A percentile compares a stretch with the other conserved stretches of the same genome.
Evolutionary conservation across 2,329 filamentous ascomycete genomes (phyloP).

Genomic region (Trichophyton simii): DNA sequence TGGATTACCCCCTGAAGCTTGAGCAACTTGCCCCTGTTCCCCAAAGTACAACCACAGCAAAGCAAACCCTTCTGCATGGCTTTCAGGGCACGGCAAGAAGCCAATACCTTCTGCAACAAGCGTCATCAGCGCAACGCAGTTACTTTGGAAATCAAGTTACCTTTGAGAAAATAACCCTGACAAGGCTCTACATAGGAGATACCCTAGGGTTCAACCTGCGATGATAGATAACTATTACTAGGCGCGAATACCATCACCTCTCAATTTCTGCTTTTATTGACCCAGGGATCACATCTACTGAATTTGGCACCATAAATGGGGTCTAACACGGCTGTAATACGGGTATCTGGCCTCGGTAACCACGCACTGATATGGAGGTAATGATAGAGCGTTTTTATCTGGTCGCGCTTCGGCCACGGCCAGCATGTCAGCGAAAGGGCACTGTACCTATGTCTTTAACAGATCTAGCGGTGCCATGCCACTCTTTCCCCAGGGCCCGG

Average conservation of each 20-base stretch:
- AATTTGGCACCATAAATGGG: no score
- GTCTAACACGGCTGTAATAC: background rate
- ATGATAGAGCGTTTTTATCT: background rate
- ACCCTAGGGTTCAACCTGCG: no score
- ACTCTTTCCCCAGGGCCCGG: no score
- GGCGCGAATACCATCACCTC: no score
- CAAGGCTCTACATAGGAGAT: no score
- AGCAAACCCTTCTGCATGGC: background rate
- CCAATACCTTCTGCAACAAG: background rate
- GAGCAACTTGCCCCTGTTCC: background rate
- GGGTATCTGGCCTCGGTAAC: background rate
- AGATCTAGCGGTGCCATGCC: no score
- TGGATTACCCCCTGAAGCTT: background rate
- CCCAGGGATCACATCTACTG: no score
- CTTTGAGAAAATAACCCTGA: no score
- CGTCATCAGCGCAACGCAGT: background rate
- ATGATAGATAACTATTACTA: no score
- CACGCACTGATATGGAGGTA: no score
- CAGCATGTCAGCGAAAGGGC: background rate
- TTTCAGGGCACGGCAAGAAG: background rate
- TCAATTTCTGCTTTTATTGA: no score
- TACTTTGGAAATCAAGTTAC: background rate
- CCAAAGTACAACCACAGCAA: background rate
- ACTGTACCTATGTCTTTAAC: background rate
- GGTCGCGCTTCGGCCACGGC: background rate